A percentile compares a stretch with the other conserved stretches of the same genome.
Evolutionary conservation across 768 basidiomycete species (phyloP).

Genomic region (Trametes sanguinea): DNA sequence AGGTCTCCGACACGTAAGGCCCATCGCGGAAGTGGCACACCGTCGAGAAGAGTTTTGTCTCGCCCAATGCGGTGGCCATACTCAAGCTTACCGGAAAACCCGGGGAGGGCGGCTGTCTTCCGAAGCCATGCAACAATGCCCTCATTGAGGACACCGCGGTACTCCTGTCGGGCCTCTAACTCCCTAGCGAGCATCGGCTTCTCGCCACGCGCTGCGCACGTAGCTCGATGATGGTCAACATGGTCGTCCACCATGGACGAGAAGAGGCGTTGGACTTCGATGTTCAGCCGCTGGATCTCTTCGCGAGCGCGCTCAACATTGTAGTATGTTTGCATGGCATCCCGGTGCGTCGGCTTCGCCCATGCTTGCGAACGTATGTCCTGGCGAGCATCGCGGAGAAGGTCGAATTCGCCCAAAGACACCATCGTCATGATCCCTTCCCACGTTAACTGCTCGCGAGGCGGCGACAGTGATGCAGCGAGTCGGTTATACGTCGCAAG

Average conservation of each 20-base stretch:
- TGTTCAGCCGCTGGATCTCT: constrained; percentile 35
- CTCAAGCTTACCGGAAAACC: too few relatives aligned
- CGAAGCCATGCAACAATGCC: too few relatives aligned
- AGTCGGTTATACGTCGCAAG: constrained; percentile 36
- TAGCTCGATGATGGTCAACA: background rate
- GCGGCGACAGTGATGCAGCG: constrained; percentile 23
- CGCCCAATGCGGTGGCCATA: too few relatives aligned
- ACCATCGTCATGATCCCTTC: constrained; percentile 16
- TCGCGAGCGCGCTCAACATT: constrained; percentile 34
- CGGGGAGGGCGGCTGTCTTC: too few relatives aligned
- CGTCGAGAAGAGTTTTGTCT: too few relatives aligned
- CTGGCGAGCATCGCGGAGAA: constrained; percentile 34
- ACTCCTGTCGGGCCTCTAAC: too few relatives aligned
- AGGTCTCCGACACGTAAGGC: too few relatives aligned
- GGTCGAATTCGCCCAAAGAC: constrained; percentile 33
- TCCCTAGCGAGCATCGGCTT: too few relatives aligned
- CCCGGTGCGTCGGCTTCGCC: constrained; percentile 40
- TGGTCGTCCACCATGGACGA: constrained; percentile 34
- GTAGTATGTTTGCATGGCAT: constrained; percentile 32
- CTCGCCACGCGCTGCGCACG: too few relatives aligned
- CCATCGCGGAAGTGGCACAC: too few relatives aligned
- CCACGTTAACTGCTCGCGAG: constrained; percentile 15
- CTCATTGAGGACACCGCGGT: too few relatives aligned
- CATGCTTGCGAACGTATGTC: constrained; percentile 34
- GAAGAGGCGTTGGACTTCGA: constrained; percentile 35